phyloP scores from a whole-genome alignment of 257 asterid genomes.

The Thymus mandschuricus region DNA sequence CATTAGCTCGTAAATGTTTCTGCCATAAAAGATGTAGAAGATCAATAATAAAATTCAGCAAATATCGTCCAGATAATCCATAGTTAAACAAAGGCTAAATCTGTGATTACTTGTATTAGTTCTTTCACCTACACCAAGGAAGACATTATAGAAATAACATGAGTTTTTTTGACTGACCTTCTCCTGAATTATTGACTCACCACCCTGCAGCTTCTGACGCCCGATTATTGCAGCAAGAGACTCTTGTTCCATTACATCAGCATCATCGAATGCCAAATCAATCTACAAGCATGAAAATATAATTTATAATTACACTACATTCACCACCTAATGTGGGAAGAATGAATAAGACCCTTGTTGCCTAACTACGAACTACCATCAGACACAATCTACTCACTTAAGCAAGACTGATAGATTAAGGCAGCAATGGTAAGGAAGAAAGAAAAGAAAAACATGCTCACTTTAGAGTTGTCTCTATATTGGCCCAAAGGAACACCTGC shows the following conservation, averaged over 20 bases:
- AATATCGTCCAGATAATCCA: neutral
- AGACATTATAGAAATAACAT: slow-evolving; percentile 12
- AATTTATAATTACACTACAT: slow-evolving; percentile 13
- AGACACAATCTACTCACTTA: neutral
- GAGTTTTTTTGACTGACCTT: slow-evolving; percentile 49
- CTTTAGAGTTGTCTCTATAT: slow-evolving; percentile 49
- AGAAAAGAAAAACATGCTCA: slow-evolving; percentile 32
- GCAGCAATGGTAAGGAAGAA: neutral
- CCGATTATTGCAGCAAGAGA: slow-evolving; percentile 70
- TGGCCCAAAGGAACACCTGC: slow-evolving; percentile 80
- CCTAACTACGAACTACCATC: slow-evolving; percentile 5
- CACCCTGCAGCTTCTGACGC: slow-evolving; percentile 65
- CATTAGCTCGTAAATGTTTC: slow-evolving; percentile 13
- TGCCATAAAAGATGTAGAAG: slow-evolving; percentile 5
- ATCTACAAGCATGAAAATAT: slow-evolving; percentile 43
- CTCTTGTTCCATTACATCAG: slow-evolving; percentile 70
- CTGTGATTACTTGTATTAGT: neutral
- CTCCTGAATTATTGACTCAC: slow-evolving; percentile 68
- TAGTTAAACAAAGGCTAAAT: neutral
- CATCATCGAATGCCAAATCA: slow-evolving; percentile 70
- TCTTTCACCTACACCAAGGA: neutral
- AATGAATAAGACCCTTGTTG: slow-evolving; percentile 7
- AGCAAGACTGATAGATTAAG: neutral
- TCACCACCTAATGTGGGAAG: too few species aligned
- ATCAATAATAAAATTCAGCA: neutral